These are phyloP conservation scores for Paecilomyces variotii DNA, from an alignment of 2,329 filamentous ascomycete species.

Conservation along the genomic window DNA sequence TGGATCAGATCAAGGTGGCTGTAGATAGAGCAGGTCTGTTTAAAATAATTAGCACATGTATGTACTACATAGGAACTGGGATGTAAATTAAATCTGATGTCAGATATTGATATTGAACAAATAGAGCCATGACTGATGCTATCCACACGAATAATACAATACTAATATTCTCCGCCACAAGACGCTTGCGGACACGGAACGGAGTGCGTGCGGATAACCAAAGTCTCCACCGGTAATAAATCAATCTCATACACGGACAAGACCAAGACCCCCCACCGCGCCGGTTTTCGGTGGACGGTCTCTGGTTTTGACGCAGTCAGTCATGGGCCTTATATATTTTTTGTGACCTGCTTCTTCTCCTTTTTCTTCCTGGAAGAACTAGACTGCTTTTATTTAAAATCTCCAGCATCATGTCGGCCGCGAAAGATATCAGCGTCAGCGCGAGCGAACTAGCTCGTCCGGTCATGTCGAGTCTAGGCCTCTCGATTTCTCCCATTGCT, in stretches of 20 bases:
- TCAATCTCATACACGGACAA: neutral
- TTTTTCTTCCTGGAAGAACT: neutral
- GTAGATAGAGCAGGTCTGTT: too few relatives aligned
- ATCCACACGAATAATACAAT: too few relatives aligned
- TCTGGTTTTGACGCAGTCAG: neutral
- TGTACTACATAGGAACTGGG: too few relatives aligned
- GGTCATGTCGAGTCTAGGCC: conserved; percentile 53
- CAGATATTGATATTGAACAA: neutral
- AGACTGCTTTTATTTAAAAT: neutral
- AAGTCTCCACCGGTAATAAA: neutral
- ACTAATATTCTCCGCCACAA: neutral
- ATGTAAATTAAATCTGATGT: too few relatives aligned
- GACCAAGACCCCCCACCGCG: neutral
- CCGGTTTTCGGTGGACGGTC: neutral
- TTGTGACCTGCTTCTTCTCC: neutral
- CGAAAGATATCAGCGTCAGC: conserved; percentile 27
- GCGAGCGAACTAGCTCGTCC: conserved; percentile 28
- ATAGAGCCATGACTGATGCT: too few relatives aligned
- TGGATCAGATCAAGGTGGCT: too few relatives aligned
- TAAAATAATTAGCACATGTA: too few relatives aligned
- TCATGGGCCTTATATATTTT: neutral
- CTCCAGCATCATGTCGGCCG: conserved; percentile 12
- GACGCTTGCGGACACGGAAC: neutral
- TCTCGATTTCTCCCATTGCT: conserved; percentile 67
- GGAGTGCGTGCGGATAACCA: neutral